A percentile compares a stretch with the other conserved stretches of the same genome.
phyloP scores from a whole-genome alignment of 768 basidiomycete species.

The Piloderma croceum region DNA sequence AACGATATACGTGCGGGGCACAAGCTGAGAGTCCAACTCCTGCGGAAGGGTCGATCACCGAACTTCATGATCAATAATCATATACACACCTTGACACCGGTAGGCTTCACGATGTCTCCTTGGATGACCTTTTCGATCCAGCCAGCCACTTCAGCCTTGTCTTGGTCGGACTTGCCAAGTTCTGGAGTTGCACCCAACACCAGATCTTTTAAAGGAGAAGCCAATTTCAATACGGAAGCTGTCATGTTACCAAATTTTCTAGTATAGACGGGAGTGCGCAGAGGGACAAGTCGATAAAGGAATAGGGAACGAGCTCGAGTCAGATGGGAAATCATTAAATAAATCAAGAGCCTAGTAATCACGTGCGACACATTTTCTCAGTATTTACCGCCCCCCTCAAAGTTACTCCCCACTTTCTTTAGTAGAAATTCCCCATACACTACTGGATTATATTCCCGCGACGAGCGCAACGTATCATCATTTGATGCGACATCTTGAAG shows the following conservation, averaged over 20 bases:
- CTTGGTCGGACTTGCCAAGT: constrained; percentile 54
- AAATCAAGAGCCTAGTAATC: too few species aligned
- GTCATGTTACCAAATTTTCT: too few species aligned
- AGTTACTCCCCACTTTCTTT: constrained; percentile 70
- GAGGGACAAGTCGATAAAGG: too few species aligned
- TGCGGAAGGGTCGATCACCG: constrained; percentile 24
- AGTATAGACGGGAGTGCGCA: too few species aligned
- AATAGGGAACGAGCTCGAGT: too few species aligned
- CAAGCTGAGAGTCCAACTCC: constrained; percentile 68
- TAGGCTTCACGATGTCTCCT: constrained; percentile 43
- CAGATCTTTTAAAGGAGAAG: constrained; percentile 48
- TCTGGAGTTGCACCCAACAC: constrained; percentile 35
- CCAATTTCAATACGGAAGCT: constrained; percentile 44
- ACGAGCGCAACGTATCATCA: constrained; percentile 16
- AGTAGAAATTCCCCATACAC: constrained; percentile 78
- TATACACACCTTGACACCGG: constrained; percentile 43
- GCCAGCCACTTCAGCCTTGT: constrained; percentile 54
- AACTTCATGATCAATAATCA: not conserved
- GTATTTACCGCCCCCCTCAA: constrained; percentile 39
- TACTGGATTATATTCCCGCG: constrained; percentile 40
- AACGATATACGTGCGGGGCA: constrained; percentile 80
- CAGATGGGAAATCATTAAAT: not conserved
- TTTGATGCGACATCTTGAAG: constrained; percentile 26
- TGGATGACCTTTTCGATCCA: constrained; percentile 67
- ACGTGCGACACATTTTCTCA: too few species aligned